Evolutionary conservation across 2,329 filamentous ascomycete species (phyloP), one percentile per base, ranked within the genome.

Genomic region (Hypoxylon sp.): DNA sequence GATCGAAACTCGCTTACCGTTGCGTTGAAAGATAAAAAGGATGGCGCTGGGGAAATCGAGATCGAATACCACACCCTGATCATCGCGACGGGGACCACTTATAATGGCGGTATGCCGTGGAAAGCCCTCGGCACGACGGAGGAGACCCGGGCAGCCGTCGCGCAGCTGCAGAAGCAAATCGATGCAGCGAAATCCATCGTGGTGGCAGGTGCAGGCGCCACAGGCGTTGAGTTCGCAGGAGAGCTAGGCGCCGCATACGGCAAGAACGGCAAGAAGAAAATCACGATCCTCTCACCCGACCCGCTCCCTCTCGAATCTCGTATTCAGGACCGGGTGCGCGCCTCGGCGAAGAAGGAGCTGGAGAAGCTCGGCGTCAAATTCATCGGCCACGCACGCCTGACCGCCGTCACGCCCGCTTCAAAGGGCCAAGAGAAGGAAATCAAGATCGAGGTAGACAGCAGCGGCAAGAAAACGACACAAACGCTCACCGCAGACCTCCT

Each of bases 61-160:
- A 73, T 88, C 60, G 65, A 67, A 19, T 90, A 89, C 72, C 82
- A 88, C 69, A 82, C 82, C 21, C 79, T 89, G 11, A 74, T 90
- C 66, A 77, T 90, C 47, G 86, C 87, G 8, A 89, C 87, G 2
- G 88, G 88, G 6, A 77, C 84, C 2, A 78, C 79, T 29, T 80
- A 81, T 32, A 77, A 73, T 21, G 81, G 80, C 3, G 77, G 75
- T 65, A 79, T 85, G 77, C 86, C 87, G 0, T 88, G 84, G 76
- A 89, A 88, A 75, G 77, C 75, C 10, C 35, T 64, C 6, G 53
- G 37, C 53, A 47, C 54, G 15, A 19, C 69, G 0, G 79, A 82
- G 59, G 73, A 80, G 61, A 85, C 84, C 29, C 81, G 80, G 58
- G 74, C 76, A 0, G 77, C 76, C 19, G 72, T 87, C 2, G 78